These are phyloP conservation scores for Metschnikowia drakensbergensis DNA, from an alignment of 805 yeast species.

Conservation along the genomic window DNA sequence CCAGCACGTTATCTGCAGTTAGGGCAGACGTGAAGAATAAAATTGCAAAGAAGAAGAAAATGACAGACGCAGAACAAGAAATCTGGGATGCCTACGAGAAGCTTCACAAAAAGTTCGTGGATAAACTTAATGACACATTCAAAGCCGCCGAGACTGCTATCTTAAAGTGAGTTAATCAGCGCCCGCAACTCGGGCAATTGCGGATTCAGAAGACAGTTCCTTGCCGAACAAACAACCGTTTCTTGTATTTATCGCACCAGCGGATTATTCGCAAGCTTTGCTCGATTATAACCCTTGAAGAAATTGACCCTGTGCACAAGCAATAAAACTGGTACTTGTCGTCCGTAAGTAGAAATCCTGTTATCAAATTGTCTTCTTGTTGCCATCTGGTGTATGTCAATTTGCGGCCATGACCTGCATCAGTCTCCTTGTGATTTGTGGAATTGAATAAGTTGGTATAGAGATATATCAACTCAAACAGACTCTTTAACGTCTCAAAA, in stretches of 20 bases:
- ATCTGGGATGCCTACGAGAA: conserved; percentile 62
- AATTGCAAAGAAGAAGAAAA: conserved; percentile 44
- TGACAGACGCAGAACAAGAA: conserved; percentile 53
- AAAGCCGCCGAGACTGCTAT: conserved; percentile 45
- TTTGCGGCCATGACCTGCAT: conserved; percentile 24
- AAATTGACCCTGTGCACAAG: conserved; percentile 42
- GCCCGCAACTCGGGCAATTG: neutral
- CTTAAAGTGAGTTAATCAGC: conserved; percentile 24
- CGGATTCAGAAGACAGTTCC: conserved; percentile 33
- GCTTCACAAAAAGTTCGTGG: conserved; percentile 60
- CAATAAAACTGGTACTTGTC: conserved; percentile 36
- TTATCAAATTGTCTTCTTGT: conserved; percentile 17
- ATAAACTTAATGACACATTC: conserved; percentile 45
- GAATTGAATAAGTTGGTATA: conserved; percentile 27
- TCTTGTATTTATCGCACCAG: conserved; percentile 75
- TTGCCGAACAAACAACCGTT: conserved; percentile 66
- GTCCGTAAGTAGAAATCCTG: conserved; percentile 39
- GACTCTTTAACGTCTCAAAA: conserved; percentile 22
- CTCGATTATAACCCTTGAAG: conserved; percentile 52
- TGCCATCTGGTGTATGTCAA: conserved; percentile 46
- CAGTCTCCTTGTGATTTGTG: conserved; percentile 15
- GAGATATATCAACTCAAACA: conserved; percentile 37
- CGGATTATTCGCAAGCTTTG: conserved; percentile 62
- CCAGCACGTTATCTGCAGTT: conserved; percentile 43
- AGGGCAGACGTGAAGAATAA: conserved; percentile 54